Evolutionary conservation across 805 yeast genomes (phyloP).

Genomic region (Wickerhamiella kazuoi): DNA sequence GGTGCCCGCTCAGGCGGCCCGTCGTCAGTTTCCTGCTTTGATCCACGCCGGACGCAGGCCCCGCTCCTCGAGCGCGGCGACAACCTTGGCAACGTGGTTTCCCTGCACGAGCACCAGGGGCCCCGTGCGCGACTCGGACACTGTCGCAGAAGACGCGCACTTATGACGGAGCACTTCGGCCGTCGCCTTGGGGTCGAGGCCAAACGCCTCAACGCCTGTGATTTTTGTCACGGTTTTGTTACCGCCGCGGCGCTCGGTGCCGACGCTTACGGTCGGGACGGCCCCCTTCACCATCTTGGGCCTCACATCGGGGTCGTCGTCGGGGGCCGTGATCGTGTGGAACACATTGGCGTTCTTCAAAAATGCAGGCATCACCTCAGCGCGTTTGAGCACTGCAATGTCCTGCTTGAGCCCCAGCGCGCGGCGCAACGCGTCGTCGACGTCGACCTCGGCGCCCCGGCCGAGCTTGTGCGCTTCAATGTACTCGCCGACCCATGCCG

Average conservation of each 20-base stretch:
- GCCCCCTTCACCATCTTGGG: slow-evolving; percentile 39
- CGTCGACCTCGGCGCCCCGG: slow-evolving; percentile 30
- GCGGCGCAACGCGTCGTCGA: slow-evolving; percentile 37
- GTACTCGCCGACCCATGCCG: slow-evolving; percentile 36
- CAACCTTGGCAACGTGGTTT: slow-evolving; percentile 46
- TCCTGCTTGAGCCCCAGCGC: slow-evolving; percentile 24
- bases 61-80: slow-evolving; percentile 25
- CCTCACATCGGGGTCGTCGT: slow-evolving; percentile 20
- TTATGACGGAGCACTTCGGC: slow-evolving; percentile 53
- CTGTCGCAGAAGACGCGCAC: slow-evolving; percentile 78
- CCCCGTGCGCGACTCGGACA: slow-evolving; percentile 32
- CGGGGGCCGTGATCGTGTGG: slow-evolving; percentile 32
- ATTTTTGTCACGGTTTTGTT: slow-evolving; percentile 64
- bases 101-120: slow-evolving; percentile 81
- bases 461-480: slow-evolving; percentile 36
- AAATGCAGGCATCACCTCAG: slow-evolving; percentile 24
- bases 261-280: slow-evolving; percentile 46
- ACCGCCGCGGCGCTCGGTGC: slow-evolving; percentile 64
- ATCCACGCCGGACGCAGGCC: slow-evolving; percentile 47
- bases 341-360: slow-evolving; percentile 29
- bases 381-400: slow-evolving; percentile 20
- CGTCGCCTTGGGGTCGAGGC: slow-evolving; percentile 43
- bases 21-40: slow-evolving; percentile 9
- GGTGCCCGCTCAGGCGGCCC: too few species aligned
- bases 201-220: slow-evolving; percentile 48